These are phyloP conservation scores for Bothriochloa decipiens DNA, from an alignment of 176 grass and related monocot genomes.

Conservation along the genomic window DNA sequence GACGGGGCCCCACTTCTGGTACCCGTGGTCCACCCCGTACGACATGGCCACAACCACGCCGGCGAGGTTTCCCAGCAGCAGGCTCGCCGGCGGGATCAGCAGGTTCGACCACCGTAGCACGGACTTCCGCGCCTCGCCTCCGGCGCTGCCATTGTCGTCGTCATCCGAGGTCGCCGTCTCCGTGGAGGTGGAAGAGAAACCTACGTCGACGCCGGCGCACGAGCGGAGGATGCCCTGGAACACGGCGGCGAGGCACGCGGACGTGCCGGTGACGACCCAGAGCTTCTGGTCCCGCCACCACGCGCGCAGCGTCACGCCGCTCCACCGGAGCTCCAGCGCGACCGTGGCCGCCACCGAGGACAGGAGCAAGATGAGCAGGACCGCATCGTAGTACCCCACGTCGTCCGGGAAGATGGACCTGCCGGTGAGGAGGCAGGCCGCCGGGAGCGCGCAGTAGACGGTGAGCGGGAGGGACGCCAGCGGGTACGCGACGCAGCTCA, in stretches of 20 bases:
- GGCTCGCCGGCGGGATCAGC: slow-evolving; percentile 60
- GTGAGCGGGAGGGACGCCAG: slow-evolving; percentile 61
- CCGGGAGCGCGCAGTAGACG: slow-evolving; percentile 66
- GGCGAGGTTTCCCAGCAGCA: slow-evolving; percentile 67
- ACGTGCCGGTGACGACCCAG: slow-evolving; percentile 51
- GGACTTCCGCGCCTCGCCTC: slow-evolving; percentile 34
- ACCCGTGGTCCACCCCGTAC: slow-evolving; percentile 74
- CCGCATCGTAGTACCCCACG: slow-evolving; percentile 39
- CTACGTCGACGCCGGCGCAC: slow-evolving; percentile 49
- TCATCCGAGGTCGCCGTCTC: neutral
- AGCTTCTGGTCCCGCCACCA: slow-evolving; percentile 64
- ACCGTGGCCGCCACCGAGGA: slow-evolving; percentile 38
- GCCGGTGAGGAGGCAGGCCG: slow-evolving; percentile 61
- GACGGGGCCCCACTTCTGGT: slow-evolving; percentile 64
- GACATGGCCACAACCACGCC: slow-evolving; percentile 68
- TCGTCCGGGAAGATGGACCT: slow-evolving; percentile 59
- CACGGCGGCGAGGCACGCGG: slow-evolving; percentile 47
- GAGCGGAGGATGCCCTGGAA: slow-evolving; percentile 49
- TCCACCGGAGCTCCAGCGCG: slow-evolving; percentile 60
- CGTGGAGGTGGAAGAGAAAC: slow-evolving; percentile 53
- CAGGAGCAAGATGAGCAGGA: slow-evolving; percentile 51
- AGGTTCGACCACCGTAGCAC: slow-evolving; percentile 75
- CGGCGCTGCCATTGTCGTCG: slow-evolving; percentile 34
- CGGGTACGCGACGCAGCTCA: slow-evolving; percentile 51
- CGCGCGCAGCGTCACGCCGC: slow-evolving; percentile 42